These are phyloP conservation scores for Scheffersomyces parashehatae DNA, from an alignment of 1,139 yeast genomes.

Conservation along the genomic window DNA sequence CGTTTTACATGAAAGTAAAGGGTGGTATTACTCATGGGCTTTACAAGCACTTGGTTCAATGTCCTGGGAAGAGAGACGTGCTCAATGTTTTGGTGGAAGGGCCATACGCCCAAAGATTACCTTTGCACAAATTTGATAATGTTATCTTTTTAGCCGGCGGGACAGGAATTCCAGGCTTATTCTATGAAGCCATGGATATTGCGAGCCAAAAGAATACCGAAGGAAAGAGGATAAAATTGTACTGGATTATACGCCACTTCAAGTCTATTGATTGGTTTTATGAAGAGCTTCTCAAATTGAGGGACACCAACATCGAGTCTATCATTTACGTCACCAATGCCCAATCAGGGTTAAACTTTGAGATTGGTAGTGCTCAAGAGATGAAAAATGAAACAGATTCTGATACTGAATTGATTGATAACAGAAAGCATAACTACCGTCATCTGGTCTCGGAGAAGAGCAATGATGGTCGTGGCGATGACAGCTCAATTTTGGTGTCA, in stretches of 20 bases:
- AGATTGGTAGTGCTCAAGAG: slow-evolving; percentile 14
- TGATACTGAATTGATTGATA: background rate
- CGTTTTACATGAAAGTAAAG: slow-evolving; percentile 21
- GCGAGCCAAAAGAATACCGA: slow-evolving; percentile 12
- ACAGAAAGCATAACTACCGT: too few relatives aligned
- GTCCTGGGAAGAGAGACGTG: slow-evolving; percentile 12
- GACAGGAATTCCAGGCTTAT: slow-evolving; percentile 64
- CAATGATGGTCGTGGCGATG: slow-evolving; percentile 7
- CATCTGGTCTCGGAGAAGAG: slow-evolving; percentile 7
- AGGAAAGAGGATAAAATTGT: slow-evolving; percentile 21
- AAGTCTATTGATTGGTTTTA: slow-evolving; percentile 53
- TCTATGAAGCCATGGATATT: slow-evolving; percentile 28
- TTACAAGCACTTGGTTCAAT: slow-evolving; percentile 11
- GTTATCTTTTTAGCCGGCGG: slow-evolving; percentile 54
- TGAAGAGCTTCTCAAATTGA: slow-evolving; percentile 37
- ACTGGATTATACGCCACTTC: slow-evolving; percentile 41
- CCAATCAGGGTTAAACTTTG: slow-evolving; percentile 2
- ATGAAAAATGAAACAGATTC: background rate
- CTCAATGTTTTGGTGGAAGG: slow-evolving; percentile 55
- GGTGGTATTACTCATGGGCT: slow-evolving; percentile 21
- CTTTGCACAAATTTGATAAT: slow-evolving; percentile 15
- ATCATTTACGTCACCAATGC: slow-evolving; percentile 41
- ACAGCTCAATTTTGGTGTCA: slow-evolving; percentile 12
- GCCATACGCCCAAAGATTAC: slow-evolving; percentile 42
- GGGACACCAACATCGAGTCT: slow-evolving; percentile 23